Percentiles rank a stretch among this genome's conserved stretches.
phyloP scores from a whole-genome alignment of 106 monocot species.

The Dactylorhiza incarnata region DNA sequence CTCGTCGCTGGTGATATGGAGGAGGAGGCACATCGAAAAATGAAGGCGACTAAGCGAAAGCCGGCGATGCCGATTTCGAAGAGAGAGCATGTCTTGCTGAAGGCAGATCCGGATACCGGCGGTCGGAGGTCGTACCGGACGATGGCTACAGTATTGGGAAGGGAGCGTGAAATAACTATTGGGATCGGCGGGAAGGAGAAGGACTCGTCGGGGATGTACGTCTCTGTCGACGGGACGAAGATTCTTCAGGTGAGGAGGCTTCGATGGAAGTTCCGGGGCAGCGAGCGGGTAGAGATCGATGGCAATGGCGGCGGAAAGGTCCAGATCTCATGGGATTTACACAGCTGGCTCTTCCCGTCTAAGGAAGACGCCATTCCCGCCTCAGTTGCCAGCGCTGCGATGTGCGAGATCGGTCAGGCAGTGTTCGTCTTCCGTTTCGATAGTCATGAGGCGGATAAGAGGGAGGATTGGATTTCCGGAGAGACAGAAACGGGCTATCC shows the following conservation, averaged over 20 bases:
- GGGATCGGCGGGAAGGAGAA: conserved; percentile 17
- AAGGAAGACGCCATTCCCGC: conserved; percentile 4
- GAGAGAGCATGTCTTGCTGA: conserved; percentile 55
- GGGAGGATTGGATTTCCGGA: not conserved
- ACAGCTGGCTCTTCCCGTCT: conserved; percentile 53
- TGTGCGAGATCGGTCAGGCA: conserved; percentile 29
- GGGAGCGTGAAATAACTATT: conserved; percentile 40
- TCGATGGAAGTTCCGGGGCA: conserved; percentile 79
- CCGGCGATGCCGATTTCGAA: conserved; percentile 23
- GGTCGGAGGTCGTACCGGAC: conserved; percentile 31
- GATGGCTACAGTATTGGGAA: conserved; percentile 25
- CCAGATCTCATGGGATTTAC: conserved; percentile 71
- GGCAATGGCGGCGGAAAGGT: conserved; percentile 20
- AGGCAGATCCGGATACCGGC: not conserved
- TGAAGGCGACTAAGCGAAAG: conserved; percentile 5
- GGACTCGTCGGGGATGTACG: conserved; percentile 19
- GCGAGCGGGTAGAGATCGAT: conserved; percentile 42
- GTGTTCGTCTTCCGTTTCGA: conserved; percentile 54
- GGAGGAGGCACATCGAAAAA: conserved; percentile 31
- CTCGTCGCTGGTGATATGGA: conserved; percentile 50
- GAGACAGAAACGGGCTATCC: conserved; percentile 1
- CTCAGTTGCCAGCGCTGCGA: not conserved
- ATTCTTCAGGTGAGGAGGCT: conserved; percentile 45
- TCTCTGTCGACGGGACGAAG: conserved; percentile 38
- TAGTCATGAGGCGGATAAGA: not conserved